Base-by-base conservation (phyloP, 176 grass and related monocot genomes). In the Cenchrus purpureus region DNA sequence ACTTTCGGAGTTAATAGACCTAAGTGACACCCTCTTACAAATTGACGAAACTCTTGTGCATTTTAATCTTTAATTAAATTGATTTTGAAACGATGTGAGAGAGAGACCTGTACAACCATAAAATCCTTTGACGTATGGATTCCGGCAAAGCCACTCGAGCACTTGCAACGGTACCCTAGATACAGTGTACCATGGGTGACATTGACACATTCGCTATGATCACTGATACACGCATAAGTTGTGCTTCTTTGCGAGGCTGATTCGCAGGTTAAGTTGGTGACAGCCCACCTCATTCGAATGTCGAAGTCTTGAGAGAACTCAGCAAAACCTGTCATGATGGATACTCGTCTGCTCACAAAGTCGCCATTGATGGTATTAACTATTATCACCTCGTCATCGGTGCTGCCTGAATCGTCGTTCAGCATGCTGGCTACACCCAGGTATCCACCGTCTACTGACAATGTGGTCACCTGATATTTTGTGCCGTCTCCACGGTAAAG, bases 331-430 rank as follows among this genome's bases (percentile, higher is more conserved):
- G 2, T 59, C 6, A 50, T 50, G 51, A 53, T 3, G 5, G 54
- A 2, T 2, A 65, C 14, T 65, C 29, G 37, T 5, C 20, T 1
- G 0, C 0, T 0, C 0, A 5, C 0, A 0, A 42, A 1, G 8
- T 2, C 17, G 2, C 12, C 25, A 64, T 64, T 0, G 11, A 0
- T 12, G 10, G 10, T 3, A 12, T 9, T 2, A 15, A 6, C 4
- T 17, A 79, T 6, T 16, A 37, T 0, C 17, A 73, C 0, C 0
- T 31, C 11, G 1, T 31, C 28, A 1, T 65, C 28, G 2, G 0
- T 3, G 2, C 4, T 42, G 0, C 14, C 52, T 42, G n/a, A 52
- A 65, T 51, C 37, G 29, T 65, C 4, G 0, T 54, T 80, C 2
- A 54, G 0, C 0, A 3, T 56, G 29, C 16, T 56, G 22, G 1